Evolutionary conservation across 2,329 filamentous ascomycete genomes (phyloP), one percentile per base, ranked within the genome.

Genomic region (Geosmithia morbida): DNA sequence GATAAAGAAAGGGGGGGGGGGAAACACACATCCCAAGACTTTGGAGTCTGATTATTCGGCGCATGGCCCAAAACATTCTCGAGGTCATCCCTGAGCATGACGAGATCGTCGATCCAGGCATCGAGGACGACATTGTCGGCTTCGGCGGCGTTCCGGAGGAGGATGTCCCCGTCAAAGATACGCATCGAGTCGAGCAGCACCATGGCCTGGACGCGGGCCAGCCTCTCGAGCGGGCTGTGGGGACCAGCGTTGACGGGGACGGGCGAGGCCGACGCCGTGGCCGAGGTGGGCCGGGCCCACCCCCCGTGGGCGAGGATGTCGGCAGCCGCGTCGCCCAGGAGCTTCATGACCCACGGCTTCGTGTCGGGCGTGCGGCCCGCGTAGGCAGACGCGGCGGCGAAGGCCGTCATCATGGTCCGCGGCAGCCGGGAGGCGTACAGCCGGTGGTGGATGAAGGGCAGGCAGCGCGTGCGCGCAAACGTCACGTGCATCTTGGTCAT

Each of bases 201-300:
- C 17, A 70, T 56, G 1, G 67, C 68, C 52, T 71, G 68, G 3
- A 67, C 59, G 13, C 67, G 59, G 3, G 66, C 66, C 26, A 71
- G 56, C 56, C 66, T 68, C 41, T 69, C 65, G 1, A 54, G 50
- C 1, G 58, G 57, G 2, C 60, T 62, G 5, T 49, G 50, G 7
- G 57, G 58, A 17, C 11, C 16, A 6, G 17, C 40, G 19, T 11
- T 26, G 14, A 17, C 19, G 14, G 22, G 22, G 4, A 26, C 22
- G 22, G 22, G 22, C 22, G 22, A 26, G 22, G 8, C 22, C 4
- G 22, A 26, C 22, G 8, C 4, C 22, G 8, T 8, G 22, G 22
- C 8, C n/a, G 22, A 26, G 22, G 22, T n/a, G n/a, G 22, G 22
- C 22, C 8, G 22, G 49, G 51, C 50, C 63, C 59, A 8, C 4